Conservation (phyloP, 768 basidiomycete genomes). For the Boletellus ananiceps region DNA sequence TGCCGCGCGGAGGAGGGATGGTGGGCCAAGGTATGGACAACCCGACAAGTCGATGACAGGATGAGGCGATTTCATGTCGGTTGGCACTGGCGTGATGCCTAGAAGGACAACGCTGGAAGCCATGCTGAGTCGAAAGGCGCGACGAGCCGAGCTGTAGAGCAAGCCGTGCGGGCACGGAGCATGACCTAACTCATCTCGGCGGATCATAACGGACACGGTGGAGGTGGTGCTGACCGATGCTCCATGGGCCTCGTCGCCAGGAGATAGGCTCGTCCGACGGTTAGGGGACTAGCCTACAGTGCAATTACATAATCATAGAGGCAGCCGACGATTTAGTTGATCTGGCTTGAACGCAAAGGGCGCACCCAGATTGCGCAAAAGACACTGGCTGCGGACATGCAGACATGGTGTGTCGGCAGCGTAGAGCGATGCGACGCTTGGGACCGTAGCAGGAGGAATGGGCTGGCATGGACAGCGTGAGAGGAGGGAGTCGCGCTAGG, state of each 20-base stretch:
- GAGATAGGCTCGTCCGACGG: no score
- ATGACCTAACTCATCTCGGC: no score
- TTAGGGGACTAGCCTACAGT: no score
- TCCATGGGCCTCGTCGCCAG: no score
- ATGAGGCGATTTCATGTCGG: slow-evolving; percentile 24
- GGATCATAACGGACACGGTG: no score
- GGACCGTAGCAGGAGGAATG: no score
- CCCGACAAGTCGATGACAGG: slow-evolving; percentile 7
- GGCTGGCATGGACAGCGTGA: background rate
- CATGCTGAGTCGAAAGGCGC: background rate
- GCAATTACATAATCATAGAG: no score
- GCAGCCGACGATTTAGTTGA: background rate
- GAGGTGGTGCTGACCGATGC: no score
- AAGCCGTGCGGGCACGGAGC: no score
- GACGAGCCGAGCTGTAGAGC: background rate
- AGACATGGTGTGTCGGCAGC: slow-evolving; percentile 18
- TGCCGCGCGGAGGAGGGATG: slow-evolving; percentile 24
- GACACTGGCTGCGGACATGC: slow-evolving; percentile 17
- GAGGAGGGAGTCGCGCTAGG: slow-evolving; percentile 6
- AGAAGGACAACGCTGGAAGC: slow-evolving; percentile 6
- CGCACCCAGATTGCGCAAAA: background rate
- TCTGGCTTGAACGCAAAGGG: background rate
- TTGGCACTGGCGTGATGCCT: slow-evolving; percentile 15
- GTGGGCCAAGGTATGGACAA: no score
- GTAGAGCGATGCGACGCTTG: slow-evolving; percentile 7